Conservation (phyloP, 495 filamentous ascomycete species). For the Xylaria flabelliformis region DNA sequence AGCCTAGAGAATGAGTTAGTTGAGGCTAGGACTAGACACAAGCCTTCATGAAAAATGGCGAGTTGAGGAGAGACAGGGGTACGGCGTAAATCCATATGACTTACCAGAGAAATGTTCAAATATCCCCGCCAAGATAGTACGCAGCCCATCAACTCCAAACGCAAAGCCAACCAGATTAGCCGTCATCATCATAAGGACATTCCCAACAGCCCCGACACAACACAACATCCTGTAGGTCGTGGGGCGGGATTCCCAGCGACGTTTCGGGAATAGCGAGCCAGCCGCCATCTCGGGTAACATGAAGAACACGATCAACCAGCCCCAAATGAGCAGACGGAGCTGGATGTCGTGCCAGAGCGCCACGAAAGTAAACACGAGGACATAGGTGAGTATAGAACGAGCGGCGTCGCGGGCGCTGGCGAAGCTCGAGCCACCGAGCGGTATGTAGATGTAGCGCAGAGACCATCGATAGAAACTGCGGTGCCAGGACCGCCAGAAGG, state of each 20-base stretch:
- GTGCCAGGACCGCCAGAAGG: slow-evolving; percentile 97
- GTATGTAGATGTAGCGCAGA: slow-evolving; percentile 92
- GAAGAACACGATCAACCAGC: slow-evolving; percentile 94
- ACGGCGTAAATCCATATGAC: no score
- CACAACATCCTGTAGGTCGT: slow-evolving; percentile 79
- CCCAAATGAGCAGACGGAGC: slow-evolving; percentile 91
- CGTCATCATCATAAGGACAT: slow-evolving; percentile 93
- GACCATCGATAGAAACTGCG: slow-evolving; percentile 93
- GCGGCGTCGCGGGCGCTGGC: slow-evolving; percentile 41
- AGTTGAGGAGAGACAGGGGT: no score
- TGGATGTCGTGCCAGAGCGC: slow-evolving; percentile 98
- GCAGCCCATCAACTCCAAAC: slow-evolving; percentile 84
- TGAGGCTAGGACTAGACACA: neutral
- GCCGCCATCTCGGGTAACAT: slow-evolving; percentile 86
- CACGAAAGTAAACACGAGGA: slow-evolving; percentile 95
- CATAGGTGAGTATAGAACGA: slow-evolving; percentile 70
- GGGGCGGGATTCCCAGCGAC: slow-evolving; percentile 69
- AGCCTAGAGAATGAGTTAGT: slow-evolving; percentile 50
- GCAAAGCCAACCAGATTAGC: slow-evolving; percentile 96
- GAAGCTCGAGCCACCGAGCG: slow-evolving; percentile 75
- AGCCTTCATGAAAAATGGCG: neutral
- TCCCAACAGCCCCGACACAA: slow-evolving; percentile 83
- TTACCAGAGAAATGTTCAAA: slow-evolving; percentile 73
- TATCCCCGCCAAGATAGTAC: slow-evolving; percentile 75
- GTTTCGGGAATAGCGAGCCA: slow-evolving; percentile 70